These are phyloP conservation scores for Neocucurbitaria cava DNA, from an alignment of 2,329 filamentous ascomycete species.

Conservation along the genomic window DNA sequence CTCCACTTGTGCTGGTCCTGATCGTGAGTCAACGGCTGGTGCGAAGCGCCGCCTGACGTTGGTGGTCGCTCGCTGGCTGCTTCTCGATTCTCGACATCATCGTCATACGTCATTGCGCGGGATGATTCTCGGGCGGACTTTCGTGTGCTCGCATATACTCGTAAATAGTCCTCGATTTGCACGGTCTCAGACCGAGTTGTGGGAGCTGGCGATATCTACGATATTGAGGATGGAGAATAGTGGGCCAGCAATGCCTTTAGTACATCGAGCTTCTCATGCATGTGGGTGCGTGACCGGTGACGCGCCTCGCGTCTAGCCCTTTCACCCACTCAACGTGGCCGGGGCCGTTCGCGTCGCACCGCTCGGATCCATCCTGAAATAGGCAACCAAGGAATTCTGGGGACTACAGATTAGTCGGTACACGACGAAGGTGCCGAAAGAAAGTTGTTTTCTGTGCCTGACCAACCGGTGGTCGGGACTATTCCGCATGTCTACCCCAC, in stretches of 20 bases:
- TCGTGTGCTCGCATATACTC: neutral
- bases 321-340: slow-evolving; percentile 2
- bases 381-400: too few species aligned
- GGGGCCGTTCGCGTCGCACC: neutral
- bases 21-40: slow-evolving; percentile 5
- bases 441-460: neutral
- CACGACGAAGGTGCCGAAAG: neutral
- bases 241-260: slow-evolving; percentile 5
- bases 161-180: slow-evolving; percentile 1
- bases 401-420: neutral
- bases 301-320: slow-evolving; percentile 2
- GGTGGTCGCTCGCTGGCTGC: slow-evolving; percentile 28
- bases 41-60: slow-evolving; percentile 24
- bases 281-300: slow-evolving; percentile 15
- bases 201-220: neutral
- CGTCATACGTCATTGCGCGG: slow-evolving; percentile 27
- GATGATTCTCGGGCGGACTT: neutral
- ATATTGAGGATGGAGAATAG: neutral
- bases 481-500: slow-evolving; percentile 4
- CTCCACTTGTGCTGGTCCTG: slow-evolving; percentile 9
- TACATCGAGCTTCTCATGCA: neutral
- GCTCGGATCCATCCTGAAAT: neutral
- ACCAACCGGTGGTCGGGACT: neutral
- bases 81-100: slow-evolving; percentile 26
- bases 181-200: slow-evolving; percentile 4